Evolutionary conservation across 805 yeast species (phyloP).

Genomic region (Monosporozyma servazzii): DNA sequence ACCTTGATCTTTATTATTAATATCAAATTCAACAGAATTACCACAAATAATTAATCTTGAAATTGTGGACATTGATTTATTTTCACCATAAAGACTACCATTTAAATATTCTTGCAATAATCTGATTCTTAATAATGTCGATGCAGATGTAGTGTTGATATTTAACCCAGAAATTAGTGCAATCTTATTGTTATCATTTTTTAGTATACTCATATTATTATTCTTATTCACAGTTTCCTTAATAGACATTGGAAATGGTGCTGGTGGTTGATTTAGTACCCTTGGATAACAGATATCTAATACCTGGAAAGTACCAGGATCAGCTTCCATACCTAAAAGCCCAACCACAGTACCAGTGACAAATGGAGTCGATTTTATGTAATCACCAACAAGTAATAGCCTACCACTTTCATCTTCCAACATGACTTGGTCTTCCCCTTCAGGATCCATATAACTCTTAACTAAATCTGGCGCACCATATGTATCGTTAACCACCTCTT

Average conservation of each 20-base stretch:
- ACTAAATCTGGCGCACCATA: conserved; percentile 35
- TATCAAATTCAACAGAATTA: conserved; percentile 40
- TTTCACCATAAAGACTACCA: conserved; percentile 51
- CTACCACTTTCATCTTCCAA: conserved; percentile 93
- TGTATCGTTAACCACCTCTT: conserved; percentile 58
- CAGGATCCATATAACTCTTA: conserved; percentile 45
- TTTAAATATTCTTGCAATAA: conserved; percentile 57
- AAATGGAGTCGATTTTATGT: conserved; percentile 45
- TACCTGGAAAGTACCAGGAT: conserved; percentile 75
- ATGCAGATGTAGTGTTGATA: conserved; percentile 38
- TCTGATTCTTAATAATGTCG: conserved; percentile 38
- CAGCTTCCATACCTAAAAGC: conserved; percentile 74
- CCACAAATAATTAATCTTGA: conserved; percentile 64
- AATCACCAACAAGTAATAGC: conserved; percentile 56
- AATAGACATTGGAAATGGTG: conserved; percentile 13
- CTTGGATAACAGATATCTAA: conserved; percentile 72
- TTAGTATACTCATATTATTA: neutral
- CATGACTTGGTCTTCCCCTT: conserved; percentile 49
- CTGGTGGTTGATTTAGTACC: conserved; percentile 45
- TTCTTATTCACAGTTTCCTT: neutral
- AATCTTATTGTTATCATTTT: conserved; percentile 32
- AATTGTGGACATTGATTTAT: conserved; percentile 29
- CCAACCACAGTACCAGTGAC: conserved; percentile 91
- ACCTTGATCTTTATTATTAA: conserved; percentile 38
- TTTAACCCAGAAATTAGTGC: conserved; percentile 74